Evolutionary conservation across 805 yeast genomes (phyloP).

Genomic region (Yamadazyma olivae): DNA sequence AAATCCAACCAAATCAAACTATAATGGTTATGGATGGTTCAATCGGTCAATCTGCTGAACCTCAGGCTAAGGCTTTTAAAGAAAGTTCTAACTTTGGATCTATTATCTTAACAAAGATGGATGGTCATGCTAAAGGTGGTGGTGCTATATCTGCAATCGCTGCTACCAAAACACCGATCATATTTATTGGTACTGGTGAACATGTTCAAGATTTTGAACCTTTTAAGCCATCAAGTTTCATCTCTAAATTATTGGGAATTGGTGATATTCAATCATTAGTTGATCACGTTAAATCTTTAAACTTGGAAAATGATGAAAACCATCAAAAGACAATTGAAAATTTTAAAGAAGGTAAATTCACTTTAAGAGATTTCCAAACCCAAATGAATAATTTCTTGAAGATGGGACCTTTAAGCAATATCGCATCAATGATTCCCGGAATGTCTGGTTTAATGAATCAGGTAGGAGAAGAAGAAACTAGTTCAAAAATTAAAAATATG

Average conservation of each 20-base stretch:
- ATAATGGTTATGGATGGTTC: constrained; percentile 97
- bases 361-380: constrained; percentile 85
- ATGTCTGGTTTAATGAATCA: constrained; percentile 79
- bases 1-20: constrained; percentile 91
- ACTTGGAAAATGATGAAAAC: constrained; percentile 60
- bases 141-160: constrained; percentile 99
- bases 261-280: constrained; percentile 93
- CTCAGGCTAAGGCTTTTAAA: constrained; percentile 91
- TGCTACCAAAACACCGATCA: constrained; percentile 91
- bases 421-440: constrained; percentile 94
- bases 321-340: constrained; percentile 90
- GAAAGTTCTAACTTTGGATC: constrained; percentile 93
- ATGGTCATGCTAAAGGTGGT: constrained; percentile 99
- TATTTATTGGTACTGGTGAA: constrained; percentile 97
- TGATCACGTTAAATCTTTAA: constrained; percentile 88
- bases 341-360: constrained; percentile 91
- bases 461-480: constrained; percentile 89
- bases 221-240: constrained; percentile 84
- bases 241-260: constrained; percentile 89
- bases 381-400: constrained; percentile 94
- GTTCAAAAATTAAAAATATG: constrained; percentile 81
- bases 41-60: constrained; percentile 97
- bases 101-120: constrained; percentile 92
- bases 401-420: constrained; percentile 94
- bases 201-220: constrained; percentile 91